Evolutionary conservation across 306 rosid species (phyloP).

Genomic region (Medicago arabica): DNA sequence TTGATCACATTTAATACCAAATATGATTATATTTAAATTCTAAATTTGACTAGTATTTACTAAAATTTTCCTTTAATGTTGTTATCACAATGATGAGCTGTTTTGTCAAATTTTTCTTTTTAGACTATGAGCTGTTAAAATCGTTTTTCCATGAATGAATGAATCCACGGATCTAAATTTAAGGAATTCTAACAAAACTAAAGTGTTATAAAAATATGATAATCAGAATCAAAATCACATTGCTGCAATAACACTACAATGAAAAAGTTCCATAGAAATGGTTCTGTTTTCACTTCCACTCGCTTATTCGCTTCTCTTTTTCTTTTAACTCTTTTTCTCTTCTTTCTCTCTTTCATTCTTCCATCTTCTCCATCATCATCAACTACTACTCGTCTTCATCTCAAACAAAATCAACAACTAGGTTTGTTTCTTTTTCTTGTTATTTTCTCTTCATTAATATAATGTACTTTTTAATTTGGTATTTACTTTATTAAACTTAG

Average conservation of each 20-base stretch:
- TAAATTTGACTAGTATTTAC: background rate
- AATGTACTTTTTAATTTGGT: background rate
- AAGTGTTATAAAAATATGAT: background rate
- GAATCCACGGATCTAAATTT: slow-evolving; percentile 1
- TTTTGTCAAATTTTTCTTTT: no score
- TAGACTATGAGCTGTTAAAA: background rate
- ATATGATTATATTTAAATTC: no score
- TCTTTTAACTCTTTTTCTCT: slow-evolving; percentile 16
- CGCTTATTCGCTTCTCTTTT: slow-evolving; percentile 23
- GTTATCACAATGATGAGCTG: background rate
- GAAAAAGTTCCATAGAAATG: slow-evolving; percentile 31
- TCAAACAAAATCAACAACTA: slow-evolving; percentile 15
- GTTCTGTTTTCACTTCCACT: background rate
- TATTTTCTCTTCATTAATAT: background rate
- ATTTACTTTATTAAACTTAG: background rate
- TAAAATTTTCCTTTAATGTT: background rate
- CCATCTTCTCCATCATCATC: slow-evolving; percentile 1
- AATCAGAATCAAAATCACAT: background rate
- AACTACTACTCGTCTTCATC: background rate
- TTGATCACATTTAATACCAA: no score
- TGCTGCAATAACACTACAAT: background rate
- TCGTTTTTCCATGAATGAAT: background rate
- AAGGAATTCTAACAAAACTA: background rate
- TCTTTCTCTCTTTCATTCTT: slow-evolving; percentile 33
- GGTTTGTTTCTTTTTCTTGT: background rate